Conservation (phyloP, 2,329 filamentous ascomycete species). For the Penicillium janthinellum region DNA sequence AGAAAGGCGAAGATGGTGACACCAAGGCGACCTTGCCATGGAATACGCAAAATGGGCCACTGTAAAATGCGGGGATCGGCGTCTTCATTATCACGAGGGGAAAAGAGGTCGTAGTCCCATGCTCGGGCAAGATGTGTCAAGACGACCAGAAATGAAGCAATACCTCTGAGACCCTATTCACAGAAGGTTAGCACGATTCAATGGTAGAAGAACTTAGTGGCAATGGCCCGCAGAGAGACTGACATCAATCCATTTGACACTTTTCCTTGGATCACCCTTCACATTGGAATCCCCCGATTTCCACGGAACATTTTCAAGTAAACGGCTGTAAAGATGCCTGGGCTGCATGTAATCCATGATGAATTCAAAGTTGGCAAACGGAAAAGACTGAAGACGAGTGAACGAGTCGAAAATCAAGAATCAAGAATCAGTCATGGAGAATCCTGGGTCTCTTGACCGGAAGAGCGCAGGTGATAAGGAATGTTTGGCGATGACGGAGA, state of each 20-base stretch:
- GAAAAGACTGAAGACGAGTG: constrained; percentile 1
- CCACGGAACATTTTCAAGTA: constrained; percentile 27
- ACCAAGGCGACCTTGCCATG: constrained; percentile 57
- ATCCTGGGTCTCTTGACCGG: constrained; percentile 13
- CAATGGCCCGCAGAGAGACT: not conserved
- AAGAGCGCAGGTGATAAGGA: constrained; percentile 13
- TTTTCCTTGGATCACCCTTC: constrained; percentile 21
- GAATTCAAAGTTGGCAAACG: constrained; percentile 1
- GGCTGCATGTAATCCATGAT: constrained; percentile 25
- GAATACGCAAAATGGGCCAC: constrained; percentile 55
- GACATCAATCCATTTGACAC: constrained; percentile 24
- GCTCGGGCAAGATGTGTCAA: constrained; percentile 56
- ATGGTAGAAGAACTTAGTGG: not conserved
- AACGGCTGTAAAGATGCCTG: constrained; percentile 20
- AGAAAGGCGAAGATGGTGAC: constrained; percentile 60
- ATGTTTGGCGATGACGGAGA: constrained; percentile 4
- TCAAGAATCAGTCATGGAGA: constrained; percentile 5
- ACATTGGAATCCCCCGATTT: constrained; percentile 20
- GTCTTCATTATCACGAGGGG: constrained; percentile 48
- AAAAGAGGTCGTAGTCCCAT: constrained; percentile 56
- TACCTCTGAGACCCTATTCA: constrained; percentile 52
- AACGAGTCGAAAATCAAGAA: constrained; percentile 4
- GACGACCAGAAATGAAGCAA: constrained; percentile 57
- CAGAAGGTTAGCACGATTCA: not conserved
- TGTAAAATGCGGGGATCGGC: constrained; percentile 51